phyloP scores from a whole-genome alignment of 208 protist species.

The Trypanosoma lewisi region DNA sequence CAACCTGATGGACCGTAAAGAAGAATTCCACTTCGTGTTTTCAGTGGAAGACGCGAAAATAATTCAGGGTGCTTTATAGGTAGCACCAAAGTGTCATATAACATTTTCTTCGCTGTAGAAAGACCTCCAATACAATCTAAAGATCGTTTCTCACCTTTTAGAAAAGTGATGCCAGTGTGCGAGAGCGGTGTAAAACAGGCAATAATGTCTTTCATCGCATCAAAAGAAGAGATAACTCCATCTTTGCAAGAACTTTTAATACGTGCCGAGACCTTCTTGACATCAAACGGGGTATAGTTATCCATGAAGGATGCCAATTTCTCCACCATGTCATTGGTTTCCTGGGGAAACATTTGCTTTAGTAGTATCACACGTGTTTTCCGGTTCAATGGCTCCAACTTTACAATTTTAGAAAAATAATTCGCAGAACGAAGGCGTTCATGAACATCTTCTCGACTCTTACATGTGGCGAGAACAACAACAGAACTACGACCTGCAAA shows the following conservation, averaged over 20 bases:
- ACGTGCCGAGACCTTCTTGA: slow-evolving; percentile 50
- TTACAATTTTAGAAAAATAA: slow-evolving; percentile 61
- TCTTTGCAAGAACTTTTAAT: slow-evolving; percentile 24
- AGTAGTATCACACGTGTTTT: slow-evolving; percentile 47
- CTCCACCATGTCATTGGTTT: slow-evolving; percentile 32
- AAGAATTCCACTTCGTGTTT: slow-evolving; percentile 89
- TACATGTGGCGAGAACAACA: slow-evolving; percentile 70
- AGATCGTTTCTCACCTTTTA: slow-evolving; percentile 59
- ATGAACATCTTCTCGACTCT: slow-evolving; percentile 63
- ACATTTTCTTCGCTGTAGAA: slow-evolving; percentile 89
- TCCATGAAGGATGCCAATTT: slow-evolving; percentile 60
- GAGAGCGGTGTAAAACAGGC: slow-evolving; percentile 71
- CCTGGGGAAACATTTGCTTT: slow-evolving; percentile 52
- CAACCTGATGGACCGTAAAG: slow-evolving; percentile 93
- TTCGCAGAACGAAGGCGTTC: slow-evolving; percentile 57
- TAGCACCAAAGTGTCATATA: slow-evolving; percentile 94
- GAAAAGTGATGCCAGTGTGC: slow-evolving; percentile 81
- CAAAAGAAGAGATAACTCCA: slow-evolving; percentile 18
- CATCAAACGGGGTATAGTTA: slow-evolving; percentile 90
- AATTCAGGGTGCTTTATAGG: slow-evolving; percentile 92
- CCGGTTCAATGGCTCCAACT: slow-evolving; percentile 60
- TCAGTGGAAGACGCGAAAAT: slow-evolving; percentile 88
- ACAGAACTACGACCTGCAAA: slow-evolving; percentile 32
- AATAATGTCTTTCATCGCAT: slow-evolving; percentile 33
- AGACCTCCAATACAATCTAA: slow-evolving; percentile 91